Percentiles rank a stretch among this genome's conserved stretches.
These are phyloP conservation scores for Schwanniomyces polymorphus DNA, from an alignment of 805 yeast genomes.

Conservation along the genomic window DNA sequence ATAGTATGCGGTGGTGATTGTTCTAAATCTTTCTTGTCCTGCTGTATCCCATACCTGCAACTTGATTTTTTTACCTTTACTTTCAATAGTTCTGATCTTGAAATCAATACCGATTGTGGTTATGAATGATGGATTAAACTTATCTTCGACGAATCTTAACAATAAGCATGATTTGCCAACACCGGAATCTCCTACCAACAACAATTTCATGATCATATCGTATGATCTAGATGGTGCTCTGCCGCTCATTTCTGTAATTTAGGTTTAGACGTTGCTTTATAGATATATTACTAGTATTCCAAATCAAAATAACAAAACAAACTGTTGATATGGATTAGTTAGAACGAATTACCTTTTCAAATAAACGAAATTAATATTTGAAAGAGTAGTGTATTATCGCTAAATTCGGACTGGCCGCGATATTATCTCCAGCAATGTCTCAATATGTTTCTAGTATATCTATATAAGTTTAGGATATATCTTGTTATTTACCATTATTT, in stretches of 20 bases:
- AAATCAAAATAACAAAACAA: not conserved
- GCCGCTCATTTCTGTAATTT: slow-evolving; percentile 43
- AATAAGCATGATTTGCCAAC: slow-evolving; percentile 89
- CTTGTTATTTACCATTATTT: not conserved
- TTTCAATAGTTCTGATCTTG: slow-evolving; percentile 93
- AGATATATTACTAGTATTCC: not conserved
- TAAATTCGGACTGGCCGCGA: not conserved
- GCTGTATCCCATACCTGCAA: slow-evolving; percentile 98
- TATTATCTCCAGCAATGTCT: not conserved
- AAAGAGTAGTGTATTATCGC: not conserved
- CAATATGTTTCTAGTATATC: not conserved
- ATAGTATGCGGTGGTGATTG: slow-evolving; percentile 90
- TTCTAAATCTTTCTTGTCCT: slow-evolving; percentile 94
- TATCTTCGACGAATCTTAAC: slow-evolving; percentile 92
- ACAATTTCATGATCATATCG: slow-evolving; percentile 87
- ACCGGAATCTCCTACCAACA: slow-evolving; percentile 90
- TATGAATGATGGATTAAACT: slow-evolving; percentile 94
- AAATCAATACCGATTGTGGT: slow-evolving; percentile 98
- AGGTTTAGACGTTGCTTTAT: not conserved
- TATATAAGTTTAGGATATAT: not conserved
- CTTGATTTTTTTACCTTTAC: slow-evolving; percentile 90
- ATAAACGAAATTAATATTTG: not conserved
- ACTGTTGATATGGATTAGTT: not conserved
- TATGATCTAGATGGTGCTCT: slow-evolving; percentile 72
- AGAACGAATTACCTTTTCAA: not conserved